Evolutionary conservation across 139 green algal genomes (phyloP).

Genomic region (Gonium pectorale): DNA sequence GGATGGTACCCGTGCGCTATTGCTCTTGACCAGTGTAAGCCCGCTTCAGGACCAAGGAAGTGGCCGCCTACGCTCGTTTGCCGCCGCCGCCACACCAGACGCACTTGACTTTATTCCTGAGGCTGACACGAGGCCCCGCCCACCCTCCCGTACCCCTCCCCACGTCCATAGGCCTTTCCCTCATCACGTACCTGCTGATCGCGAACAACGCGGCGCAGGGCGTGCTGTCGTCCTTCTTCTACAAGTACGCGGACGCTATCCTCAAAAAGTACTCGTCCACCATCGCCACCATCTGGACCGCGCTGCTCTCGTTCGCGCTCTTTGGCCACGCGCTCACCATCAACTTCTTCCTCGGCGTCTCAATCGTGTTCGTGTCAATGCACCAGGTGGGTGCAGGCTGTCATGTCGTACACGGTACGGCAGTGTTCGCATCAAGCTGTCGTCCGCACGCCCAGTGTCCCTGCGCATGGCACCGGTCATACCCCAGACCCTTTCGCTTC

Average conservation of each 20-base stretch:
- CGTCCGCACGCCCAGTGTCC: background rate
- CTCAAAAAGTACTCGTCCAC: slow-evolving; percentile 97
- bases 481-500: background rate
- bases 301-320: slow-evolving; percentile 86
- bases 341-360: slow-evolving; percentile 95
- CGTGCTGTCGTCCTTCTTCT: slow-evolving; percentile 96
- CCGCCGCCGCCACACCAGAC: too few relatives aligned
- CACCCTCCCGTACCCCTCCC: background rate
- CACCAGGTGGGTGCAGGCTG: slow-evolving; percentile 77
- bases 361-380: slow-evolving; percentile 98
- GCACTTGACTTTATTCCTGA: too few relatives aligned
- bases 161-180: slow-evolving; percentile 38
- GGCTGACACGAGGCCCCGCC: too few relatives aligned
- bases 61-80: too few relatives aligned
- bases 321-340: slow-evolving; percentile 93
- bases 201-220: slow-evolving; percentile 95
- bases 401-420: background rate
- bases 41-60: too few relatives aligned
- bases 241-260: slow-evolving; percentile 98
- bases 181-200: slow-evolving; percentile 82
- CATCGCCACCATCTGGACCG: slow-evolving; percentile 96
- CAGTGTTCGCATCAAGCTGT: background rate
- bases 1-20: too few relatives aligned
- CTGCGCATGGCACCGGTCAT: background rate
- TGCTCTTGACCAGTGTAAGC: too few relatives aligned